Evolutionary conservation across 106 monocot species (phyloP).

Genomic region (Apostasia shenzhenica): DNA sequence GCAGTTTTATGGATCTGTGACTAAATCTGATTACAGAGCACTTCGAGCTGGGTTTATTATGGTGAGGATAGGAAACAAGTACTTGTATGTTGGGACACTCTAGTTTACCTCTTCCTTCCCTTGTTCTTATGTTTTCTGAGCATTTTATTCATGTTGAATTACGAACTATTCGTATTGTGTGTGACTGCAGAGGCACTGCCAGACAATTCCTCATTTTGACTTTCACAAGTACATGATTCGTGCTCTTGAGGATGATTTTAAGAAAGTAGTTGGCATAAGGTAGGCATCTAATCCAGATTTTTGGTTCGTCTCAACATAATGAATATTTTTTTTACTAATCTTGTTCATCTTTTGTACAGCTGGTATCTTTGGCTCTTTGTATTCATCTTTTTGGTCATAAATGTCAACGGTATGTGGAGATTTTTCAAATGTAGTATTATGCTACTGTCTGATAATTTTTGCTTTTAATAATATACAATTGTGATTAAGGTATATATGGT

Average conservation of each 20-base stretch:
- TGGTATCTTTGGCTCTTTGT: conserved; percentile 80
- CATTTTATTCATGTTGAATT: not conserved
- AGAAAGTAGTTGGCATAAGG: conserved; percentile 54
- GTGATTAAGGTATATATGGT: no score
- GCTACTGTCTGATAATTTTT: not conserved
- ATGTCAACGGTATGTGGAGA: conserved; percentile 42
- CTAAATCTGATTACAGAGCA: conserved; percentile 48
- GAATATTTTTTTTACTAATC: not conserved
- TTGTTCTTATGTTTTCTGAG: not conserved
- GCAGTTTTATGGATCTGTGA: conserved; percentile 52
- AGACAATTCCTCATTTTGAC: conserved; percentile 29
- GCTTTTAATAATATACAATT: no score
- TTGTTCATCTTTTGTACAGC: conserved; percentile 24
- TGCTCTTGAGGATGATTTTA: conserved; percentile 57
- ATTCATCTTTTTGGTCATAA: conserved; percentile 51
- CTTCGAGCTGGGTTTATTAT: conserved; percentile 53
- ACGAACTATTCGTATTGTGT: not conserved
- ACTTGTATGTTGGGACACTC: no score
- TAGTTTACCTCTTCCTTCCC: not conserved
- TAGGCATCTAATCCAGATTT: not conserved
- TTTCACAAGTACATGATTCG: conserved; percentile 66
- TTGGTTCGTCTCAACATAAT: not conserved
- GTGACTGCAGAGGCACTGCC: conserved; percentile 38
- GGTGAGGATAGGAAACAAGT: conserved; percentile 9
- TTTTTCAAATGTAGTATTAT: not conserved